phyloP scores from a whole-genome alignment of 2,329 filamentous ascomycete species.

The Fusarium sp. region DNA sequence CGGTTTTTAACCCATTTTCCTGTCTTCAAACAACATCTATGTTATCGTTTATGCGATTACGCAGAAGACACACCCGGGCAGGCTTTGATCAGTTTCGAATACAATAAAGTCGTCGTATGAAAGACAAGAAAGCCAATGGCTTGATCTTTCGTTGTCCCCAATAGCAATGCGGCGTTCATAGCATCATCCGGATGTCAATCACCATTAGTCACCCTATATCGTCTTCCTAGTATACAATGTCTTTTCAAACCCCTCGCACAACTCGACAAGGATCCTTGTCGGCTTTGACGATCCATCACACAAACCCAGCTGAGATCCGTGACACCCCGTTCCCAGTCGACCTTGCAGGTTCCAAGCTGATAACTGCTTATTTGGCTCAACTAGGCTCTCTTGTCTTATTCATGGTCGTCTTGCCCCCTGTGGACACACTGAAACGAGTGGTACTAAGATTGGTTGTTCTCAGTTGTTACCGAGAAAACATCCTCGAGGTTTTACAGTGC shows the following conservation, averaged over 20 bases:
- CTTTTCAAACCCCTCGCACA: conserved; percentile 15
- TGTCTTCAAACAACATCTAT: background rate
- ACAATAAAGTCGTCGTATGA: background rate
- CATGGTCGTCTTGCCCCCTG: background rate
- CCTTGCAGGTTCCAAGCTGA: conserved; percentile 11
- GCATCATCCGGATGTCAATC: conserved; percentile 2
- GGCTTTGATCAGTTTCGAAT: background rate
- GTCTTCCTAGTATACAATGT: background rate
- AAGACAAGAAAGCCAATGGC: background rate
- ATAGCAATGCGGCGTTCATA: background rate
- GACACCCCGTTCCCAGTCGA: conserved; percentile 32
- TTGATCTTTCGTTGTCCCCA: background rate
- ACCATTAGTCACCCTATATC: background rate
- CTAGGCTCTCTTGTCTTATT: conserved; percentile 8
- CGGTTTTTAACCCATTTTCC: conserved; percentile 15
- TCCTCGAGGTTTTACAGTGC: background rate
- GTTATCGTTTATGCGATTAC: background rate
- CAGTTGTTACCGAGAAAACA: background rate
- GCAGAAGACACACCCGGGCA: background rate
- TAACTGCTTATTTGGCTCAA: conserved; percentile 15
- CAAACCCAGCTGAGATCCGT: conserved; percentile 44
- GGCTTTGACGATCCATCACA: conserved; percentile 33
- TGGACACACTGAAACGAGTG: conserved; percentile 2
- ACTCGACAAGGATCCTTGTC: conserved; percentile 28
- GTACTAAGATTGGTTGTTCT: background rate